Conservation (phyloP, 192 early-diverging fungal species). For the Linnemannia schmuckeri region DNA sequence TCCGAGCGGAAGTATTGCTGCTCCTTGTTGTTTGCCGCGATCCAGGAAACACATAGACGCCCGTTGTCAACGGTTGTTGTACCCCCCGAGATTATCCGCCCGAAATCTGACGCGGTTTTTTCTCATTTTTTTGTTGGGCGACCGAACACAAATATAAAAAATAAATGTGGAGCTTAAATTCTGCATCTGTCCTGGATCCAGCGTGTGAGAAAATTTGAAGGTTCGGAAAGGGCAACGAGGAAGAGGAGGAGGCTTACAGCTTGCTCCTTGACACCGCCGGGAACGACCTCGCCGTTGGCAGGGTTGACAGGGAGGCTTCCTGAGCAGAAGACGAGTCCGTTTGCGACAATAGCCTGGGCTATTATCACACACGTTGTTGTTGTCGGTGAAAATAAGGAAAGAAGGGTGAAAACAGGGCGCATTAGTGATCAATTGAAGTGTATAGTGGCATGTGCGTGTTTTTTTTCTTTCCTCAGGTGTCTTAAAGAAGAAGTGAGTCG, state of each 20-base stretch:
- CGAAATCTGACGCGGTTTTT: neutral
- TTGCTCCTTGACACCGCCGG: conserved; percentile 78
- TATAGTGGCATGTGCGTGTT: neutral
- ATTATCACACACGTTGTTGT: neutral
- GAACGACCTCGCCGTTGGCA: conserved; percentile 79
- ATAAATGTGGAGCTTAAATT: neutral
- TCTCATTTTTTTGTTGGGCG: conserved; percentile 13
- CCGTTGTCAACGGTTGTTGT: neutral
- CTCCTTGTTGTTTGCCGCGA: neutral
- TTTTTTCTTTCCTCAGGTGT: neutral
- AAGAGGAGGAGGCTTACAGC: conserved; percentile 59
- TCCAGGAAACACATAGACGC: neutral
- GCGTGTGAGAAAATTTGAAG: neutral
- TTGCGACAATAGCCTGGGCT: conserved; percentile 84
- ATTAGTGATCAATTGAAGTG: neutral
- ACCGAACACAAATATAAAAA: neutral
- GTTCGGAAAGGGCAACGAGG: neutral
- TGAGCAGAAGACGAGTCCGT: conserved; percentile 87
- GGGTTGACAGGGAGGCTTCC: conserved; percentile 84
- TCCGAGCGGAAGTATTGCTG: neutral
- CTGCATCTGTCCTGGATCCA: neutral
- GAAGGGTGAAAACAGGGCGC: neutral
- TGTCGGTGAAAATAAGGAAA: neutral
- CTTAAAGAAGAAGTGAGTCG: too few relatives aligned
- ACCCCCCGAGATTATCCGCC: too few relatives aligned